Evolutionary conservation across 495 filamentous ascomycete genomes (phyloP).

Genomic region (Aspergillus avenaceus): DNA sequence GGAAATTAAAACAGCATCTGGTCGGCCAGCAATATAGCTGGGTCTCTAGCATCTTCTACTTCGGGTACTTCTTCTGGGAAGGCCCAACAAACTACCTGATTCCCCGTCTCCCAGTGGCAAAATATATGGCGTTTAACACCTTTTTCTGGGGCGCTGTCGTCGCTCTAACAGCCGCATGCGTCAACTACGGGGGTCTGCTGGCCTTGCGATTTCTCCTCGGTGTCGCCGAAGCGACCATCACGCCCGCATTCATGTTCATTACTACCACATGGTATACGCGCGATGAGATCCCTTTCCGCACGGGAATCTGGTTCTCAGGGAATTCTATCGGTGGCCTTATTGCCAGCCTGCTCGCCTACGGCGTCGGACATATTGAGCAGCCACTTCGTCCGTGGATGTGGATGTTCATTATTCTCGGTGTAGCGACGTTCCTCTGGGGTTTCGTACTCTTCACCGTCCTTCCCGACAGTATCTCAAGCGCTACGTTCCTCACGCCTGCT

Average conservation of each 20-base stretch:
- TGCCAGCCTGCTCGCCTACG: constrained; percentile 55
- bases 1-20: constrained; percentile 31
- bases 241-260: constrained; percentile 36
- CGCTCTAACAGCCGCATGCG: constrained; percentile 36
- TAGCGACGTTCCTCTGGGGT: constrained; percentile 52
- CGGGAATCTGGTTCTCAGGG: constrained; percentile 58
- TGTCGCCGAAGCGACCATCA: constrained; percentile 48
- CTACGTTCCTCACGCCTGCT: constrained; percentile 51
- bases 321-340: constrained; percentile 54
- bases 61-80: constrained; percentile 51
- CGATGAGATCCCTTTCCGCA: constrained; percentile 55
- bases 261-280: constrained; percentile 50
- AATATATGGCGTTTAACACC: constrained; percentile 52
- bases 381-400: constrained; percentile 48
- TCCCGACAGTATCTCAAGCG: constrained; percentile 58
- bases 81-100: constrained; percentile 35
- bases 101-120: constrained; percentile 49
- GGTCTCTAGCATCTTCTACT: constrained; percentile 58
- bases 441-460: constrained; percentile 50
- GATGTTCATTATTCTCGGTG: constrained; percentile 50
- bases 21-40: constrained; percentile 55
- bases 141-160: constrained; percentile 56
- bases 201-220: constrained; percentile 48
- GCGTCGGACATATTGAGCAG: constrained; percentile 48
- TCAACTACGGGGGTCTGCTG: constrained; percentile 31